Evolutionary conservation across 2,329 filamentous ascomycete genomes (phyloP).

Genomic region (Coccinonectria pachysandricola): DNA sequence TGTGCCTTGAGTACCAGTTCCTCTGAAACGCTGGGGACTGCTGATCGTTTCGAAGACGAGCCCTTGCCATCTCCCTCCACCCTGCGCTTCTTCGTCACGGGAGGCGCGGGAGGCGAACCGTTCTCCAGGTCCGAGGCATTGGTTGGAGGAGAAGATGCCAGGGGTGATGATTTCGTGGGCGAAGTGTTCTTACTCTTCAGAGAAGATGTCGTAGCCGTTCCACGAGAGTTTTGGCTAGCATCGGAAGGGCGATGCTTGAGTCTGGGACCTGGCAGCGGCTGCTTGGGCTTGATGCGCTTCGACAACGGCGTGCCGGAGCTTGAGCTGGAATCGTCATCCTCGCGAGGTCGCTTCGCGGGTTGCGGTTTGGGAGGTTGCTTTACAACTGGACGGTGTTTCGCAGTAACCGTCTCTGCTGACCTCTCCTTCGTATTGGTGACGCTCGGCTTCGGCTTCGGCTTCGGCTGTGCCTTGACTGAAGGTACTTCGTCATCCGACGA

Average conservation of each 20-base stretch:
- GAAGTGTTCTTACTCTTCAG: constrained; percentile 44
- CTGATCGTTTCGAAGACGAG: constrained; percentile 20
- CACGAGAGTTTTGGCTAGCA: constrained; percentile 36
- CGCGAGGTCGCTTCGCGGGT: constrained; percentile 40
- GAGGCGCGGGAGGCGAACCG: constrained; percentile 19
- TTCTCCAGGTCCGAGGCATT: constrained; percentile 54
- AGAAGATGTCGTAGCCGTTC: constrained; percentile 23
- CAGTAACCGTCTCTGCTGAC: constrained; percentile 23
- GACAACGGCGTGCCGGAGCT: constrained; percentile 48
- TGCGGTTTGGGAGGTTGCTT: constrained; percentile 25
- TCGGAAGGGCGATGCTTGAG: constrained; percentile 40
- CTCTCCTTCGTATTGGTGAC: no score
- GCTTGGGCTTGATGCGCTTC: constrained; percentile 46
- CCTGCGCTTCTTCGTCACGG: constrained; percentile 34
- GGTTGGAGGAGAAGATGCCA: constrained; percentile 55
- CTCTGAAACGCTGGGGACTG: constrained; percentile 17
- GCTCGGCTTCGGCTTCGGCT: constrained; percentile 15
- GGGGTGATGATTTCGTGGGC: constrained; percentile 52
- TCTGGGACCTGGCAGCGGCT: constrained; percentile 22
- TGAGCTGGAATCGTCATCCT: constrained; percentile 45
- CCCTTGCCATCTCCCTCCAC: constrained; percentile 18
- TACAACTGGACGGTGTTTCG: constrained; percentile 18
- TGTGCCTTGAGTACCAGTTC: constrained; percentile 44
- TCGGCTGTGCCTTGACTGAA: constrained; percentile 22
- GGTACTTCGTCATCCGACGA: constrained; percentile 41